Percentiles rank a stretch among this genome's conserved stretches.
These are phyloP conservation scores for Sindora glabra DNA, from an alignment of 306 rosid genomes.

Conservation along the genomic window DNA sequence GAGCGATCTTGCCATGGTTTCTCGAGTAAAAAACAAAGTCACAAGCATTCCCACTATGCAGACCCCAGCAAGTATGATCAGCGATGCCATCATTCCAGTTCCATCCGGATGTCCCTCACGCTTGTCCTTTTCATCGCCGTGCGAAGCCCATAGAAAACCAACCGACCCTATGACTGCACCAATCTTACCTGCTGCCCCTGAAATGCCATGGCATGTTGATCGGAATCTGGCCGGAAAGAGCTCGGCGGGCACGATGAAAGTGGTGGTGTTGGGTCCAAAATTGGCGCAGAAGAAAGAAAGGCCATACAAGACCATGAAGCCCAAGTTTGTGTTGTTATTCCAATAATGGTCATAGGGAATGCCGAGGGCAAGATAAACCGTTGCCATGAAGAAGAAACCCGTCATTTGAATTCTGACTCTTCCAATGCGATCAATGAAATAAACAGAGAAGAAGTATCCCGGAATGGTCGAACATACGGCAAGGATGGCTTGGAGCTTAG, in stretches of 20 bases:
- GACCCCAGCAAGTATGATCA: conserved; percentile 52
- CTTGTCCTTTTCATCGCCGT: not conserved
- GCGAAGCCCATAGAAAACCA: conserved; percentile 57
- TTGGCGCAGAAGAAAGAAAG: conserved; percentile 75
- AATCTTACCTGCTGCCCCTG: conserved; percentile 63
- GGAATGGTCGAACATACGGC: conserved; percentile 61
- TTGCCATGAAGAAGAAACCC: conserved; percentile 58
- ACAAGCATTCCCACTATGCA: conserved; percentile 46
- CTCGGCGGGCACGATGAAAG: conserved; percentile 68
- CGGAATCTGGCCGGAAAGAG: conserved; percentile 75
- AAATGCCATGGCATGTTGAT: conserved; percentile 74
- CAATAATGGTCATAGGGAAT: conserved; percentile 46
- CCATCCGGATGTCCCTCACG: conserved; percentile 21
- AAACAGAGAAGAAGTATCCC: conserved; percentile 65
- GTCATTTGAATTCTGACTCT: conserved; percentile 53
- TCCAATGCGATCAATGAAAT: conserved; percentile 62
- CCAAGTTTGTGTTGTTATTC: not conserved
- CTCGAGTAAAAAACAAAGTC: conserved; percentile 52
- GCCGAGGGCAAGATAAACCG: conserved; percentile 41
- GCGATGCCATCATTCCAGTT: conserved; percentile 34
- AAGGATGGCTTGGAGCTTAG: conserved; percentile 51
- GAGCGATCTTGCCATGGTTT: conserved; percentile 60
- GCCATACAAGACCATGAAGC: conserved; percentile 51
- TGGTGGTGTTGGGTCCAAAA: conserved; percentile 92
- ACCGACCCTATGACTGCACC: conserved; percentile 71